Conservation (phyloP, 1,284 basidiomycete species). For the Salmacisia buchloeana region DNA sequence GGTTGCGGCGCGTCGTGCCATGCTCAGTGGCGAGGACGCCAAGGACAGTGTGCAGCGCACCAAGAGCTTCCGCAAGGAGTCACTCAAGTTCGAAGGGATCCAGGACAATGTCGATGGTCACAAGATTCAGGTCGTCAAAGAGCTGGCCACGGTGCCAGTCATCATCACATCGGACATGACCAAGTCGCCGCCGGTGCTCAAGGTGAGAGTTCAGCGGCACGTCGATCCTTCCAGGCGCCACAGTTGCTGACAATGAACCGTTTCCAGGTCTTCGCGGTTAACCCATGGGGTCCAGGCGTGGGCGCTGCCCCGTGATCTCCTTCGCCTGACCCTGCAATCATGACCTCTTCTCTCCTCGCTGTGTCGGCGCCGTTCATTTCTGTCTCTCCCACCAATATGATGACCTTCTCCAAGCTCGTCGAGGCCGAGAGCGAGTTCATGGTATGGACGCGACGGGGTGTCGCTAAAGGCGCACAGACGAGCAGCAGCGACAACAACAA, state of each 20-base stretch:
- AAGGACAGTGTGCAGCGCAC: slow-evolving; percentile 23
- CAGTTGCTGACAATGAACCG: no score
- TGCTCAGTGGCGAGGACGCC: slow-evolving; percentile 29
- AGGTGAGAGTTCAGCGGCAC: slow-evolving; percentile 32
- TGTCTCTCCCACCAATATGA: no score
- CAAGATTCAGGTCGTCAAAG: slow-evolving; percentile 32
- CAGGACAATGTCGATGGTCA: slow-evolving; percentile 15
- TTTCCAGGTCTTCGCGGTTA: slow-evolving; percentile 10
- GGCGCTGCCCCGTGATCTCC: not conserved
- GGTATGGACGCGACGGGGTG: no score
- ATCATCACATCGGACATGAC: slow-evolving; percentile 42
- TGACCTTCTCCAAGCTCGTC: no score
- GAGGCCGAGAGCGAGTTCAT: no score
- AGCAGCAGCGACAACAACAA: not conserved
- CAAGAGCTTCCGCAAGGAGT: slow-evolving; percentile 23
- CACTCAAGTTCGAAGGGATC: slow-evolving; percentile 25
- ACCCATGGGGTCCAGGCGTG: slow-evolving; percentile 7
- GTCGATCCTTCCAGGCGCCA: no score
- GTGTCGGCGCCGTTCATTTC: no score
- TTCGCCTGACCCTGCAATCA: not conserved
- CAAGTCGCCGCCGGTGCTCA: slow-evolving; percentile 45
- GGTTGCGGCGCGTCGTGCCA: slow-evolving; percentile 21
- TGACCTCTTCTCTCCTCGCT: not conserved
- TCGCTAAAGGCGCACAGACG: no score
- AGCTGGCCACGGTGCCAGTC: slow-evolving; percentile 36